Base-by-base conservation (phyloP, 352 stramenopile species). In the Globisporangium nunn region DNA sequence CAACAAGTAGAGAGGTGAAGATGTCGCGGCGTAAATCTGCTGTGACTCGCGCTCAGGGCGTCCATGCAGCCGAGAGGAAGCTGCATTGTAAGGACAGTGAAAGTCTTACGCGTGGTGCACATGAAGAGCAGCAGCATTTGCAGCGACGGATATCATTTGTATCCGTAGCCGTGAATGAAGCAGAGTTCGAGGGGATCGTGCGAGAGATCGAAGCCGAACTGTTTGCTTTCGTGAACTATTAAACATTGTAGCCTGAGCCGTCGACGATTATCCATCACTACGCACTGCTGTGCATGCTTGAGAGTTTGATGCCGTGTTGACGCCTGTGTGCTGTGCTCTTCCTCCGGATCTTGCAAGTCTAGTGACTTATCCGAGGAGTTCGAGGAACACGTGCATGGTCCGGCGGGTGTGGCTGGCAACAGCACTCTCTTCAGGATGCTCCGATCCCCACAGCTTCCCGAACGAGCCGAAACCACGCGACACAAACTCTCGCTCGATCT, bases 61-160 rank as follows among this genome's bases (percentile, higher is more conserved):
- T 56, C 49, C 49, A 29, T 17, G 49, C n/a, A 63, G 57, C 33
- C 57, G 49, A 63, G 44, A 18, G 57, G 57, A 63, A 63, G 57
- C 57, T 63, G 43, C 48, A 39, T 1, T 39, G 39, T 3, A 50
- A 18, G 28, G 33, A 40, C 23, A 48, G 35, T 12, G 46, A 39
- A 31, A 62, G 44, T 35, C 43, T 31, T 6, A 41, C 3, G 35
- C 35, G 35, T 11, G 14, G 35, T 7, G 35, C 14, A 11, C 14
- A 41, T 11, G 35, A 11, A 41, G 35, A 41, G 35, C 35, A 41
- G 35, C 47, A 6, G 30, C 47, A 37, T 31, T 7, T 1, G 7
- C 40, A 17, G 5, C 14, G 41, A 4, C 41, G 41, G 28, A 17
- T 6, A 17, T 47, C 41, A 17, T 23, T 18, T 10, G 41, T 47